A percentile compares a stretch with the other conserved stretches of the same genome.
These are phyloP conservation scores for Penicillium flavigenum DNA, from an alignment of 495 filamentous ascomycete genomes.

Conservation along the genomic window DNA sequence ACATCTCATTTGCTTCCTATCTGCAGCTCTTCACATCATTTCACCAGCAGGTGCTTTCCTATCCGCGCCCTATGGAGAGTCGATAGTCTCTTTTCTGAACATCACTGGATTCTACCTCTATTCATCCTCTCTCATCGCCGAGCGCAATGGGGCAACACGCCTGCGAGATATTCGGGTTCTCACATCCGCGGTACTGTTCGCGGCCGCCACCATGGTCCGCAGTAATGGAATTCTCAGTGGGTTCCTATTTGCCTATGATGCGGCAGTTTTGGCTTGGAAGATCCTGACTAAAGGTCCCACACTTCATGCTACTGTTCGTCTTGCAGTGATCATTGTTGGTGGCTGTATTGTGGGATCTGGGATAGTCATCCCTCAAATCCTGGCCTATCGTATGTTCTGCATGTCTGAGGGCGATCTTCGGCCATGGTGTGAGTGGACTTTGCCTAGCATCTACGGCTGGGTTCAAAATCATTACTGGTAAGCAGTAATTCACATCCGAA, in stretches of 20 bases:
- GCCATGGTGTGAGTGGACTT: slow-evolving; percentile 68
- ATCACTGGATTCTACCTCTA: slow-evolving; percentile 74
- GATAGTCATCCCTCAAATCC: slow-evolving; percentile 66
- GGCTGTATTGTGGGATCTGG: slow-evolving; percentile 67
- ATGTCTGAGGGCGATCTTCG: slow-evolving; percentile 36
- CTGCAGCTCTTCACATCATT: slow-evolving; percentile 73
- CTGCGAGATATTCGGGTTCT: slow-evolving; percentile 52
- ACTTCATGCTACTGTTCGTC: slow-evolving; percentile 36
- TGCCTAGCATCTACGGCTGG: slow-evolving; percentile 88
- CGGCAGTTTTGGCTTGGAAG: slow-evolving; percentile 32
- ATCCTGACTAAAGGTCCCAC: slow-evolving; percentile 33
- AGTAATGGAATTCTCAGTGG: slow-evolving; percentile 90
- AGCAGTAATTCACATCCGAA: slow-evolving; percentile 18
- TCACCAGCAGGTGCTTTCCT: slow-evolving; percentile 89
- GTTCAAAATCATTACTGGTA: slow-evolving; percentile 92
- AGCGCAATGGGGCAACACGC: slow-evolving; percentile 19
- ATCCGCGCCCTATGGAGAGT: slow-evolving; percentile 82
- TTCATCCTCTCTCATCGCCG: slow-evolving; percentile 50
- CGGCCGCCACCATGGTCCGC: slow-evolving; percentile 69
- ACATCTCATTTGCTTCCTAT: slow-evolving; percentile 57
- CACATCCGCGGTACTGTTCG: slow-evolving; percentile 65
- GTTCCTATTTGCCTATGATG: slow-evolving; percentile 63
- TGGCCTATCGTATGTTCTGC: slow-evolving; percentile 78
- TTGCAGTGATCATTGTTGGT: slow-evolving; percentile 57
- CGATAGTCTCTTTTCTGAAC: slow-evolving; percentile 73